These are phyloP conservation scores for Neohortaea acidophila DNA, from an alignment of 495 filamentous ascomycete species.

Conservation along the genomic window DNA sequence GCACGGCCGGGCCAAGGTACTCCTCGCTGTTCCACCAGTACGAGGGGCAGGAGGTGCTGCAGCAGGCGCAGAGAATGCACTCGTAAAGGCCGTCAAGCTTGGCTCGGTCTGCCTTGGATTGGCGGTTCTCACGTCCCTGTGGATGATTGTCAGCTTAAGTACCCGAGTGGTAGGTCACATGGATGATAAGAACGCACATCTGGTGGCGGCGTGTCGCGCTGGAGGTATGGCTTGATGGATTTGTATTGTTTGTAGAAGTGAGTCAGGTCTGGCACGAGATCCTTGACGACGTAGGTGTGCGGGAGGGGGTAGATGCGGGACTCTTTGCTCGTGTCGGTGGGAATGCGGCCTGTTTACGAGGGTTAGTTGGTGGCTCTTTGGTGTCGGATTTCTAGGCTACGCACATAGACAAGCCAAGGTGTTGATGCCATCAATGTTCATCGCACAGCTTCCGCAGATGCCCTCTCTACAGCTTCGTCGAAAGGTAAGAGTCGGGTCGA, in stretches of 20 bases:
- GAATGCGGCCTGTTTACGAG: slow-evolving; percentile 63
- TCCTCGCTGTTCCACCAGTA: slow-evolving; percentile 99
- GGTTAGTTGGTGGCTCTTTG: slow-evolving; percentile 7
- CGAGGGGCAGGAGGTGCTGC: slow-evolving; percentile 90
- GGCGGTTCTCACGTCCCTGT: slow-evolving; percentile 66
- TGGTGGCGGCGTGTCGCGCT: slow-evolving; percentile 59
- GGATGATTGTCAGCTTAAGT: slow-evolving; percentile 24
- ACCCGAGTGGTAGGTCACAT: slow-evolving; percentile 3
- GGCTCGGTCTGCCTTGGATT: slow-evolving; percentile 74
- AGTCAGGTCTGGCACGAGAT: slow-evolving; percentile 91
- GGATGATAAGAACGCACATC: not conserved
- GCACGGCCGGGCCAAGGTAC: slow-evolving; percentile 91
- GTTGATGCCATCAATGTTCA: slow-evolving; percentile 98
- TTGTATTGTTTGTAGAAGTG: slow-evolving; percentile 99
- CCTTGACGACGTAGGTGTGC: slow-evolving; percentile 98
- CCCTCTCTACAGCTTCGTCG: slow-evolving; percentile 89
- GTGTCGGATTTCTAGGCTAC: slow-evolving; percentile 24
- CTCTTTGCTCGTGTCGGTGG: slow-evolving; percentile 60
- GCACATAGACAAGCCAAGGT: slow-evolving; percentile 94
- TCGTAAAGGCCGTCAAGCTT: slow-evolving; percentile 98
- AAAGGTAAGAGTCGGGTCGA: slow-evolving; percentile 94
- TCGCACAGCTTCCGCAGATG: slow-evolving; percentile 94
- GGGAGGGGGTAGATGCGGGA: slow-evolving; percentile 95
- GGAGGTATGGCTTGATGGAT: slow-evolving; percentile 97
- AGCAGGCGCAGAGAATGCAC: slow-evolving; percentile 99